Evolutionary conservation across 140 eudicot genomes (phyloP).

Genomic region (Stevia rebaudiana): DNA sequence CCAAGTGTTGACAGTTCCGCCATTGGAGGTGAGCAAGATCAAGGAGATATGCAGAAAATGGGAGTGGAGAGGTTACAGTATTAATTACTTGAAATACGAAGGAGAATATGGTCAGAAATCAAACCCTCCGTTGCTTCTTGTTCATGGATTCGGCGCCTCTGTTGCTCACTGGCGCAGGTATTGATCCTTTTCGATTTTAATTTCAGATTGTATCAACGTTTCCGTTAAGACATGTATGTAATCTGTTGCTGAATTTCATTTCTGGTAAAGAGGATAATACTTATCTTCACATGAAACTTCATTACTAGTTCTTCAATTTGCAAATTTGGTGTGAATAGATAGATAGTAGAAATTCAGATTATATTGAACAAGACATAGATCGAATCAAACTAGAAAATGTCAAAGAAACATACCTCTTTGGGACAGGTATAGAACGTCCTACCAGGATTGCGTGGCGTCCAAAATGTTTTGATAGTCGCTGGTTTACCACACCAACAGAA

Average conservation of each 20-base stretch:
- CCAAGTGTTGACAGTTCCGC: constrained; percentile 20
- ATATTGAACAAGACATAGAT: too few species aligned
- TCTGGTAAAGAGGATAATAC: too few species aligned
- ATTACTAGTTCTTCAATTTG: neutral
- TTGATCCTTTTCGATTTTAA: neutral
- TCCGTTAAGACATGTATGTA: neutral
- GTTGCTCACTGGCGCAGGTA: constrained; percentile 98
- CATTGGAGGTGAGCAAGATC: constrained; percentile 46
- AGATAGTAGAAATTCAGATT: too few species aligned
- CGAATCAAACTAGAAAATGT: too few species aligned
- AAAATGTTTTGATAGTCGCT: too few species aligned
- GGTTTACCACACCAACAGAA: too few species aligned
- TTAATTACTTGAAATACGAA: constrained; percentile 63
- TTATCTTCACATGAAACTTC: too few species aligned
- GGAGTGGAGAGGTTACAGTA: constrained; percentile 73
- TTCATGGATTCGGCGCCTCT: constrained; percentile 98
- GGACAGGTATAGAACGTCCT: too few species aligned
- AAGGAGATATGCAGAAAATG: constrained; percentile 54
- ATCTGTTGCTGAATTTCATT: too few species aligned
- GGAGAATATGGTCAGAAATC: constrained; percentile 16
- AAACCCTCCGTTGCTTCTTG: constrained; percentile 60
- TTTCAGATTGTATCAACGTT: neutral
- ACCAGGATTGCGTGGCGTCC: too few species aligned
- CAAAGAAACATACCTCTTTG: too few species aligned
- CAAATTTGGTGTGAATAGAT: neutral